Conservation (phyloP, 345 rosid species). For the Corchorus capsularis region DNA sequence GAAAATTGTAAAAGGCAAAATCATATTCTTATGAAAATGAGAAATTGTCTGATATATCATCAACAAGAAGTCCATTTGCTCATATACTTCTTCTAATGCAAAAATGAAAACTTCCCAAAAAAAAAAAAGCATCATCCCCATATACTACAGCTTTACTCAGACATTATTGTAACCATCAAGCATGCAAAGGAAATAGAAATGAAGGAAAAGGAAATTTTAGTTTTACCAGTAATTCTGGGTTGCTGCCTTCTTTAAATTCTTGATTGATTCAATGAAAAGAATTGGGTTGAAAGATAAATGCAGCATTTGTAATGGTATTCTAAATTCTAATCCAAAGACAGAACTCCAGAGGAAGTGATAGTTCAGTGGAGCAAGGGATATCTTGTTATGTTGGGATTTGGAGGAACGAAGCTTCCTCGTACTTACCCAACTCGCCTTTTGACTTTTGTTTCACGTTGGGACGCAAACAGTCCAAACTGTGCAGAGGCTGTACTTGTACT, state of each 20-base stretch:
- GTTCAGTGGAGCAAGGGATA: background rate
- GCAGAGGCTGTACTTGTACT: too few species aligned
- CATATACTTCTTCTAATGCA: background rate
- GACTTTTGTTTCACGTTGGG: too few species aligned
- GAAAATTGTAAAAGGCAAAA: too few species aligned
- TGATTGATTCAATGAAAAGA: background rate
- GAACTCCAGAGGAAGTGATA: background rate
- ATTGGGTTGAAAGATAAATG: background rate
- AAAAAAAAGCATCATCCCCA: background rate
- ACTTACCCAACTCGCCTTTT: too few species aligned
- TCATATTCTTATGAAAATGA: background rate
- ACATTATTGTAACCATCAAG: background rate
- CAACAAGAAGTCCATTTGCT: background rate
- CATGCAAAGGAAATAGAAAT: background rate
- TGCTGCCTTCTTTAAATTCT: background rate
- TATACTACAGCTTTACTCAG: background rate
- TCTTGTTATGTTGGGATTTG: too few species aligned
- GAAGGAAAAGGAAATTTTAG: background rate
- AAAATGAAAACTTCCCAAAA: background rate
- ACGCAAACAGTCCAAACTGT: too few species aligned
- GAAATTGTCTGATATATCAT: background rate
- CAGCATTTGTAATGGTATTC: background rate
- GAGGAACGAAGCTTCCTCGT: too few species aligned
- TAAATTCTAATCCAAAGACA: background rate
- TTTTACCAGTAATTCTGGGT: background rate